These are phyloP conservation scores for Avena eriantha DNA, from an alignment of 176 grass and related monocot genomes.

Conservation along the genomic window DNA sequence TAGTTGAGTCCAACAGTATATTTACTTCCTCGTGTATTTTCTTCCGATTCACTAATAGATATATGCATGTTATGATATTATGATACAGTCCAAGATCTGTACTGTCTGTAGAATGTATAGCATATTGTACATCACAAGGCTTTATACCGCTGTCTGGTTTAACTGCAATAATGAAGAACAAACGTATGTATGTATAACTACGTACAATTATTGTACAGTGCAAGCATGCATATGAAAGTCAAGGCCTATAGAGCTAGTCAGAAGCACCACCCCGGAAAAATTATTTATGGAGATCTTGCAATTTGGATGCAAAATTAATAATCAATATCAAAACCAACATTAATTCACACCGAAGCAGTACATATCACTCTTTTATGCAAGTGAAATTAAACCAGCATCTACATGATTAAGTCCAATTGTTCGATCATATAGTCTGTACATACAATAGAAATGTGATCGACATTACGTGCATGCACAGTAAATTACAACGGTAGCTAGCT, in stretches of 20 bases:
- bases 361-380: neutral
- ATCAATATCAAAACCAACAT: neutral
- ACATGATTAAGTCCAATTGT: neutral
- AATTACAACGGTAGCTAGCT: constrained; percentile 15
- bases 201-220: constrained; percentile 21
- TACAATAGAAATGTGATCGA: neutral
- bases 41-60: neutral
- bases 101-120: neutral
- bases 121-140: constrained; percentile 3
- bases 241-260: constrained; percentile 32
- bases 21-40: no score
- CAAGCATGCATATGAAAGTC: constrained; percentile 35
- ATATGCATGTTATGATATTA: neutral
- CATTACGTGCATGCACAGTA: neutral
- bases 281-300: constrained; percentile 20
- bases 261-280: neutral
- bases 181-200: neutral
- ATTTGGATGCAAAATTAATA: neutral
- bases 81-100: neutral
- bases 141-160: neutral
- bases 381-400: neutral
- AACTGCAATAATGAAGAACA: constrained; percentile 21
- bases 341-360: constrained; percentile 1
- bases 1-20: neutral
- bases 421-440: neutral